phyloP scores from a whole-genome alignment of 2,329 filamentous ascomycete species.

The Macrophomina pseudophaseolina region DNA sequence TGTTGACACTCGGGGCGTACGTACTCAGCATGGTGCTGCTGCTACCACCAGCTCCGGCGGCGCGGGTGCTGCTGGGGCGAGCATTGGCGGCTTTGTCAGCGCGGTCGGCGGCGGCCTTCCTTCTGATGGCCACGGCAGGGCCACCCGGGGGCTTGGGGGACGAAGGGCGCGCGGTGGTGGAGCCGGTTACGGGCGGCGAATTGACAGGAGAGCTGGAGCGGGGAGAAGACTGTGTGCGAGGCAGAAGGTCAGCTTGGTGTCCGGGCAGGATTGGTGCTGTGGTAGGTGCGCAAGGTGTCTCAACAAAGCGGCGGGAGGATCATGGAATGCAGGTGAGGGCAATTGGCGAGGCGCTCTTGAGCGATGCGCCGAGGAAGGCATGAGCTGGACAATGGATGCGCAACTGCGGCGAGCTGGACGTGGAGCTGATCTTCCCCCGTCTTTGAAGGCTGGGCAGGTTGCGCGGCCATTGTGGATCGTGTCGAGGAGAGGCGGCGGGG shows the following conservation, averaged over 20 bases:
- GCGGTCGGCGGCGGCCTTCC: slow-evolving; percentile 93
- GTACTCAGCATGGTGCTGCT: slow-evolving; percentile 98
- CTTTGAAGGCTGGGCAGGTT: background rate
- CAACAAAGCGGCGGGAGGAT: background rate
- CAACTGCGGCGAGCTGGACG: background rate
- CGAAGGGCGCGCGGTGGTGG: slow-evolving; percentile 75
- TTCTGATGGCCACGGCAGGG: slow-evolving; percentile 91
- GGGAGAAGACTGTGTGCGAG: slow-evolving; percentile 38
- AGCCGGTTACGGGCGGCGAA: slow-evolving; percentile 59
- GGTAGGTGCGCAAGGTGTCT: background rate
- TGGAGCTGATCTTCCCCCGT: slow-evolving; percentile 14
- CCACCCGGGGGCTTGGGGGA: slow-evolving; percentile 91
- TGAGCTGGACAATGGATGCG: background rate
- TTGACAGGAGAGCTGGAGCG: slow-evolving; percentile 46
- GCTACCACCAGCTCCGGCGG: slow-evolving; percentile 92
- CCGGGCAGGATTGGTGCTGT: background rate
- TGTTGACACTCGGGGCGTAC: slow-evolving; percentile 43
- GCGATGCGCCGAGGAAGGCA: background rate
- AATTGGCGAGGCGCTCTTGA: background rate
- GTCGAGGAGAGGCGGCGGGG: background rate
- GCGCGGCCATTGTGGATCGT: background rate
- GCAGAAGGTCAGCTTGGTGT: background rate
- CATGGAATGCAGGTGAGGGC: background rate
- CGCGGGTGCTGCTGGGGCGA: slow-evolving; percentile 87
- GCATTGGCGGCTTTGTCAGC: slow-evolving; percentile 97